A percentile compares a stretch with the other conserved stretches of the same genome.
phyloP scores from a whole-genome alignment of 495 filamentous ascomycete genomes.

The Talaromyces trachyspermus region DNA sequence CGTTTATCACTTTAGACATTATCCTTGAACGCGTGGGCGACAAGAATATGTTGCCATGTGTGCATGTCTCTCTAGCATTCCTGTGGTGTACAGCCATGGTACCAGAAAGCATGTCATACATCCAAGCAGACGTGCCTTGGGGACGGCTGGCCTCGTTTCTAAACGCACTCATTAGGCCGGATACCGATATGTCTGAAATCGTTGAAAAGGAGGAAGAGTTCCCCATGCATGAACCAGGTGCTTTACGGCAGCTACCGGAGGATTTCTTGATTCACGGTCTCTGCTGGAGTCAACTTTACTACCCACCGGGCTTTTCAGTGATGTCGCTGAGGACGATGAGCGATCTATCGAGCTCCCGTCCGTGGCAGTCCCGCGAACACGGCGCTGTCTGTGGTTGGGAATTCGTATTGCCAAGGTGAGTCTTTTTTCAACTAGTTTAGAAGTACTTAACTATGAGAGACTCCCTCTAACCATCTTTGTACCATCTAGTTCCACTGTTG shows the following conservation, averaged over 20 bases:
- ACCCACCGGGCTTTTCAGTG: conserved; percentile 62
- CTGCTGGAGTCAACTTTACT: conserved; percentile 61
- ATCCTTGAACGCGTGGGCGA: conserved; percentile 56
- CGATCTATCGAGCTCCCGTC: conserved; percentile 61
- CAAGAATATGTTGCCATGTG: conserved; percentile 55
- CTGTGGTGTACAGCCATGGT: conserved; percentile 49
- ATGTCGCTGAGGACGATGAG: conserved; percentile 69
- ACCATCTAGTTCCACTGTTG: neutral
- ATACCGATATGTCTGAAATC: conserved; percentile 36
- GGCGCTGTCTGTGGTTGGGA: conserved; percentile 70
- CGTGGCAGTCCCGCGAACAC: conserved; percentile 52
- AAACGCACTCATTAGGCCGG: conserved; percentile 49
- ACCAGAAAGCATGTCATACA: conserved; percentile 40
- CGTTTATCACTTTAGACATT: conserved; percentile 42
- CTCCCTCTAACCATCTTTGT: no score
- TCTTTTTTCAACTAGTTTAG: no score
- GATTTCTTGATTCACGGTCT: conserved; percentile 76
- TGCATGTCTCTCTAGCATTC: conserved; percentile 66
- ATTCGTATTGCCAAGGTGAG: conserved; percentile 48
- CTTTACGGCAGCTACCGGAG: conserved; percentile 61
- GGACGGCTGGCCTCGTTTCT: conserved; percentile 51
- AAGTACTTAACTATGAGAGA: no score
- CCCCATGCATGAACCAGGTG: conserved; percentile 43
- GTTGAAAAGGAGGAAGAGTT: conserved; percentile 46
- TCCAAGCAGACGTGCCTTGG: conserved; percentile 62